A percentile compares a stretch with the other conserved stretches of the same genome.
Evolutionary conservation across 345 rosid species (phyloP).

Genomic region (Populus alba): DNA sequence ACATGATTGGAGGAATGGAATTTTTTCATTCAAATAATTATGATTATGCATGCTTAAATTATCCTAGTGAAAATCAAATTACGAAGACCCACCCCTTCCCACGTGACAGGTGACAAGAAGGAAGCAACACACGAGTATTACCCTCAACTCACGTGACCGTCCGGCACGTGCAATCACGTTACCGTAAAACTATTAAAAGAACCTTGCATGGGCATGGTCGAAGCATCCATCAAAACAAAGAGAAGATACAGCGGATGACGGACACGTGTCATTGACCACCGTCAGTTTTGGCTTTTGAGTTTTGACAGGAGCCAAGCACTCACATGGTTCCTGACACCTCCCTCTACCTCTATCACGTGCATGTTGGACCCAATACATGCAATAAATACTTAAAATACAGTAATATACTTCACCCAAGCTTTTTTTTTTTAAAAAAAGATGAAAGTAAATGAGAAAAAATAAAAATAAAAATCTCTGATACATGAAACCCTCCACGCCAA

Average conservation of each 20-base stretch:
- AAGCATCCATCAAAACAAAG: conserved; percentile 19
- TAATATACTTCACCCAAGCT: neutral
- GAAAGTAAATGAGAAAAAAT: neutral
- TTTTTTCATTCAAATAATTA: neutral
- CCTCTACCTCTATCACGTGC: conserved; percentile 46
- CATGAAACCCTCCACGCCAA: conserved; percentile 45
- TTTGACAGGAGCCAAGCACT: conserved; percentile 33
- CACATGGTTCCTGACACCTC: conserved; percentile 57
- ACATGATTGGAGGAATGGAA: neutral
- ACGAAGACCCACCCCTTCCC: neutral
- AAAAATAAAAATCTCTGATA: neutral
- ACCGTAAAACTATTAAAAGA: neutral
- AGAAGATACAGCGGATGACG: neutral
- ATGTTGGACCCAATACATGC: conserved; percentile 30
- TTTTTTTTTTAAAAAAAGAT: neutral
- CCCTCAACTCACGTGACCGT: conserved; percentile 39
- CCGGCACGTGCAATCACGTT: conserved; percentile 47
- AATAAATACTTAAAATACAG: neutral
- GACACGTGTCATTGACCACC: conserved; percentile 56
- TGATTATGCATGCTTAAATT: neutral
- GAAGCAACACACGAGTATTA: conserved; percentile 17
- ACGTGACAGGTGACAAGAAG: conserved; percentile 19
- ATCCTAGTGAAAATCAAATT: neutral
- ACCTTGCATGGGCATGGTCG: neutral
- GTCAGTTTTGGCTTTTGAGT: conserved; percentile 38